These are phyloP conservation scores for Raffaelea deltoideospora DNA, from an alignment of 2,329 filamentous ascomycete genomes.

Conservation along the genomic window DNA sequence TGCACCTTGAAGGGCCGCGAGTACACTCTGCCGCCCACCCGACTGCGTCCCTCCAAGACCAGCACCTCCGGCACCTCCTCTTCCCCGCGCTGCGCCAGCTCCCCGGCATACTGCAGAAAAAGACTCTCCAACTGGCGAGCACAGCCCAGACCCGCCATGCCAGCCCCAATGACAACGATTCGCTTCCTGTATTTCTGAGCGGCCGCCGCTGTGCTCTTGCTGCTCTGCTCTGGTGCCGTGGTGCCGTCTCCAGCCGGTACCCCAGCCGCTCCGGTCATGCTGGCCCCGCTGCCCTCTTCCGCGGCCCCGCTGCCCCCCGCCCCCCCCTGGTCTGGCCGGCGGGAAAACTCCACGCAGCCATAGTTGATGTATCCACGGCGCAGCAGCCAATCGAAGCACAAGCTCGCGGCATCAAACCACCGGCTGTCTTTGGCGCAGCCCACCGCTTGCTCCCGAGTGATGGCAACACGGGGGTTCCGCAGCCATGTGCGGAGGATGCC, in stretches of 20 bases:
- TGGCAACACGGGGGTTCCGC: conserved; percentile 66
- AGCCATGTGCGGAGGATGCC: conserved; percentile 85
- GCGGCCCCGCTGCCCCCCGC: too few relatives aligned
- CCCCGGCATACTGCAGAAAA: conserved; percentile 62
- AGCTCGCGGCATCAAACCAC: conserved; percentile 77
- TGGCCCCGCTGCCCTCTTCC: too few relatives aligned
- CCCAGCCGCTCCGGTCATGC: too few relatives aligned
- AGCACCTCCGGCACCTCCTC: conserved; percentile 56
- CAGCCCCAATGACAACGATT: conserved; percentile 77
- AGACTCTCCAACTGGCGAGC: conserved; percentile 83
- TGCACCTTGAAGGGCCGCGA: conserved; percentile 55
- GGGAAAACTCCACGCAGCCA: conserved; percentile 57
- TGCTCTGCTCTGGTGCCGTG: background rate
- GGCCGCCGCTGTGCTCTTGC: background rate
- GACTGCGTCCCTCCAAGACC: conserved; percentile 71
- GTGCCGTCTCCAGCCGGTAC: too few relatives aligned
- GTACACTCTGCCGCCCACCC: conserved; percentile 86
- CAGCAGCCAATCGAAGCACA: conserved; percentile 86
- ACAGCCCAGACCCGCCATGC: conserved; percentile 85
- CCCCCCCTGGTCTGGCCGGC: too few relatives aligned
- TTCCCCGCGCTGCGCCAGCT: conserved; percentile 49
- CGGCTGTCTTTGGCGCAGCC: conserved; percentile 78
- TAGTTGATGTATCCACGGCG: conserved; percentile 93
- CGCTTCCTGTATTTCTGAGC: conserved; percentile 42
- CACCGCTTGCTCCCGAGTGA: conserved; percentile 72